phyloP scores from a whole-genome alignment of 805 yeast genomes.

The Ogataea pilisensis region DNA sequence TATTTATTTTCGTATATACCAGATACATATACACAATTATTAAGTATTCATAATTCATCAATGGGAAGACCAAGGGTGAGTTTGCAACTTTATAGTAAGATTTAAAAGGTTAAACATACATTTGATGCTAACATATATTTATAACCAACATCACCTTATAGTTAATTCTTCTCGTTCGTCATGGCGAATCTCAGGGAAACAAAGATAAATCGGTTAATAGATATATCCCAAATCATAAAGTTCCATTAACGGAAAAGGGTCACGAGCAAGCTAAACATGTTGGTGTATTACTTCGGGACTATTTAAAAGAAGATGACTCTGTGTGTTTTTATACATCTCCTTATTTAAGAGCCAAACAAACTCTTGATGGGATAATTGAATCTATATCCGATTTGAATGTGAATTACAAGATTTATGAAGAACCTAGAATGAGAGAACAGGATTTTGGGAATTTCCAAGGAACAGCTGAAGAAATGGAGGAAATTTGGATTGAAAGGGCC shows the following conservation, averaged over 20 bases:
- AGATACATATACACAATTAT: too few species aligned
- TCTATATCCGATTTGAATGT: slow-evolving; percentile 42
- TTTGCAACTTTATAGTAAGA: not conserved
- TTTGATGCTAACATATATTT: too few species aligned
- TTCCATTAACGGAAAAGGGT: slow-evolving; percentile 70
- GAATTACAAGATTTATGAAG: slow-evolving; percentile 65
- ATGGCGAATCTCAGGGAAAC: slow-evolving; percentile 92
- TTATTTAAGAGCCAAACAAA: slow-evolving; percentile 77
- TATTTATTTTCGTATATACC: too few species aligned
- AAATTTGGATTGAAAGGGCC: slow-evolving; percentile 79
- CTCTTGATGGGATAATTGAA: slow-evolving; percentile 64
- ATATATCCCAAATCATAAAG: slow-evolving; percentile 73
- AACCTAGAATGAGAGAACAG: slow-evolving; percentile 90
- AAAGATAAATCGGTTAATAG: slow-evolving; percentile 79
- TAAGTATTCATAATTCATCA: too few species aligned
- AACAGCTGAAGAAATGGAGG: slow-evolving; percentile 68
- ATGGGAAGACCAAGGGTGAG: too few species aligned
- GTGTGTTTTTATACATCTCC: slow-evolving; percentile 84
- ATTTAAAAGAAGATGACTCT: slow-evolving; percentile 42
- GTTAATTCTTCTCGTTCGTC: slow-evolving; percentile 76
- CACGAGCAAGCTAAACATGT: slow-evolving; percentile 59
- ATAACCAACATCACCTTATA: slow-evolving; percentile 13
- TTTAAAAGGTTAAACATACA: too few species aligned
- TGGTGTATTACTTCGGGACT: slow-evolving; percentile 42
- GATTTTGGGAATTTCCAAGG: slow-evolving; percentile 94